Evolutionary conservation across 73 alveolate species (phyloP).

Genomic region (Diophrys appendiculata): DNA sequence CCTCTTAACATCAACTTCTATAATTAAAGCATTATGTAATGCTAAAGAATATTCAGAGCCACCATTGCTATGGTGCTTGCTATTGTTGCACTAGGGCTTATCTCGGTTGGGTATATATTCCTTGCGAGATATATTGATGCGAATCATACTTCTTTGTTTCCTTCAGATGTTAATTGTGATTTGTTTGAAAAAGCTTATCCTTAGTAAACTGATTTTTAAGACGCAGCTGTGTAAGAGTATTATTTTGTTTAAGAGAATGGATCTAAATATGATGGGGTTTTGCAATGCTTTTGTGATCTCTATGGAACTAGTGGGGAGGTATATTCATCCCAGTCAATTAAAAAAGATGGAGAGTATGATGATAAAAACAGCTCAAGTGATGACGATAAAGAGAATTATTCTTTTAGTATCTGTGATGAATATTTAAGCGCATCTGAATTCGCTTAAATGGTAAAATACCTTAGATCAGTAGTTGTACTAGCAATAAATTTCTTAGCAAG

Average conservation of each 20-base stretch:
- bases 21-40: background rate
- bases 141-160: background rate
- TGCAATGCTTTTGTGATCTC: background rate
- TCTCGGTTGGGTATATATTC: background rate
- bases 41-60: background rate
- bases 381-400: background rate
- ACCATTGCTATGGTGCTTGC: background rate
- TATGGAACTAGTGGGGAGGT: background rate
- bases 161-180: background rate
- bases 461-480: background rate
- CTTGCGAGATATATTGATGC: background rate
- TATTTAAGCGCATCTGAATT: background rate
- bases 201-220: background rate
- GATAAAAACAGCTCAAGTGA: too few species aligned
- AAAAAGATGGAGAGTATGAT: background rate
- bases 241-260: background rate
- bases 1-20: slow-evolving; percentile 54
- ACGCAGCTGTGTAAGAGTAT: background rate
- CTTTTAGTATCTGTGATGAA: background rate
- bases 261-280: background rate
- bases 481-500: background rate
- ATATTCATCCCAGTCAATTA: background rate
- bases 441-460: background rate
- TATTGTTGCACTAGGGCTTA: background rate
- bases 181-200: background rate